Base-by-base conservation (phyloP, 2,329 filamentous ascomycete genomes). In the Monilinia vaccinii-corymbosi region DNA sequence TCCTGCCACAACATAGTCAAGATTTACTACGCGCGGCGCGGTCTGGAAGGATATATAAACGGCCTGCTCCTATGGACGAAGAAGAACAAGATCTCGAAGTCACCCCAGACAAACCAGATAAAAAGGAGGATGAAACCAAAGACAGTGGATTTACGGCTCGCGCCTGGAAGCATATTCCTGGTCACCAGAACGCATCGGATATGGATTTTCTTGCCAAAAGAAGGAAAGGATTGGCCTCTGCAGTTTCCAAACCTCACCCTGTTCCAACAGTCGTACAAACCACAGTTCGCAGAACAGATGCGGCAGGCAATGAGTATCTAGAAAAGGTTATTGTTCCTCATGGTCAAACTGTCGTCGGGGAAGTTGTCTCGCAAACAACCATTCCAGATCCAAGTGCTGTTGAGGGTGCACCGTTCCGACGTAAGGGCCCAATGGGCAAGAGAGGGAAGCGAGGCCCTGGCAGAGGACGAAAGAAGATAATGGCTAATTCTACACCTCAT, bases 261-360 rank as follows among this genome's bases (percentile, higher is more conserved):
- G 74, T 77, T 11, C 79, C 83, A 4, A 89, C 78, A 7, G 75
- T 94, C 68, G 86, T 89, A 9, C 88, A 88, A 69, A 90, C 89
- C 0, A 94, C 88, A 25, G 89, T 97, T 57, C 84, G 88, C 67
- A 85, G 87, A 65, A 77, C 87, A 13, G 90, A 96, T 70, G 85
- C 87, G 5, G 83, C 84, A 1, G 92, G 92, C 28, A 93, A 93
- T 67, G 81, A 89, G 11, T 90, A 89, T 62, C 86, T 93, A 2
- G 91, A 94, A 72, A 90, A 95, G 68, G 85, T 94, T 9, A 88
- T 90, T 23, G 81, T 96, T 4, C 82, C 85, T 6, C 88, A 93
- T 60, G 91, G 91, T 0, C 88, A 94, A 71, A 77, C 78, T 6
- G 81, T 96, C 0, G 88, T 93, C 64, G 91, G 91, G 60, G 91